Evolutionary conservation across 2,329 filamentous ascomycete species (phyloP).

Genomic region (Falciphora oryzae): DNA sequence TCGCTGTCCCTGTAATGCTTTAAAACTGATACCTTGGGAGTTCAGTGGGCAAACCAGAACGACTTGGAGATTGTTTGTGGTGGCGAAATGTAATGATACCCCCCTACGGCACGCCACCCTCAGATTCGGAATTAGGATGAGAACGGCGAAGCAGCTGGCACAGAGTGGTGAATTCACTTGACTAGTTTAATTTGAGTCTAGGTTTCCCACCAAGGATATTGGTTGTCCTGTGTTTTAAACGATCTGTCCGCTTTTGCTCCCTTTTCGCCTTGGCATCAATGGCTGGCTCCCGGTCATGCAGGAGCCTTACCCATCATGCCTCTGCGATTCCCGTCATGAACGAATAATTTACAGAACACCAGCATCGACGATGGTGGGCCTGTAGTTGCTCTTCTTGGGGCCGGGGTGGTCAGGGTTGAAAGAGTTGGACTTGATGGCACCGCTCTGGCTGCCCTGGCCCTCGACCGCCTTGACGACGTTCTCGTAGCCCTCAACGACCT

Average conservation of each 20-base stretch:
- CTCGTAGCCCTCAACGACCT: constrained; percentile 47
- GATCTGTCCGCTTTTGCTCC: neutral
- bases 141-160: neutral
- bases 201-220: neutral
- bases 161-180: neutral
- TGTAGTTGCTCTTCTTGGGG: constrained; percentile 2
- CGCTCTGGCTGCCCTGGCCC: constrained; percentile 50
- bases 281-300: neutral
- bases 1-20: neutral
- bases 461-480: constrained; percentile 55
- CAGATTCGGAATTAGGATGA: neutral
- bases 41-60: neutral
- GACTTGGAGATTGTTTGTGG: neutral
- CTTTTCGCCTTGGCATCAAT: neutral
- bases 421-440: constrained; percentile 47
- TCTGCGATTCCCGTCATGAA: neutral
- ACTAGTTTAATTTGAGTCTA: neutral
- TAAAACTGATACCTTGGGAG: neutral
- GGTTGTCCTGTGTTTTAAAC: neutral
- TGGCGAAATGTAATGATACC: neutral
- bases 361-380: constrained; percentile 16
- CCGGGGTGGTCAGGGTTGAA: constrained; percentile 46
- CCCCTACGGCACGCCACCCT: neutral
- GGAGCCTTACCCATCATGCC: neutral
- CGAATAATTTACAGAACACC: constrained; percentile 14